phyloP scores from a whole-genome alignment of 352 stramenopile species.

The Thalassiosira mediterranea region DNA sequence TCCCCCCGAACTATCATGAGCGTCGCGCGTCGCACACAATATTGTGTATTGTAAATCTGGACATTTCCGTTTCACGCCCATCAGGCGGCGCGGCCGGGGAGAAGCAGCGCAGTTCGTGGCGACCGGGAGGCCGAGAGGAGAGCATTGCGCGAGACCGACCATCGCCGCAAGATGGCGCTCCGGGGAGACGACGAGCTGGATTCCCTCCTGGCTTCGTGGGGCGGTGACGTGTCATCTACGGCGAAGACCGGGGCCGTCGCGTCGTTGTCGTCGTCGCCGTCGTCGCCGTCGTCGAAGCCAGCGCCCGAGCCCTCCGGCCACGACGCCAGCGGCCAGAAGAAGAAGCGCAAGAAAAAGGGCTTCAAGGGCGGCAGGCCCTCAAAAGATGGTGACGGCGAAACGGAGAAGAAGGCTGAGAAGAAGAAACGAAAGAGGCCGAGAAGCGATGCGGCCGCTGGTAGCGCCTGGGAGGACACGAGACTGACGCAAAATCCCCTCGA shows the following conservation, averaged over 20 bases:
- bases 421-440: not conserved
- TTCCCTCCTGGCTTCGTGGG: constrained; percentile 34
- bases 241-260: too few species aligned
- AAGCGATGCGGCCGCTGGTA: too few species aligned
- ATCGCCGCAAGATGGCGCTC: constrained; percentile 19
- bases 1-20: too few species aligned
- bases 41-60: too few species aligned
- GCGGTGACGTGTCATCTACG: not conserved
- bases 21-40: too few species aligned
- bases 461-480: constrained; percentile 37
- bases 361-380: not conserved
- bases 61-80: too few species aligned
- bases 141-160: too few species aligned
- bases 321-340: not conserved
- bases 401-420: not conserved
- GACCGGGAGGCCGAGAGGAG: too few species aligned
- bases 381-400: not conserved
- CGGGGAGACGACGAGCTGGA: constrained; percentile 50
- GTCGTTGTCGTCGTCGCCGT: not conserved
- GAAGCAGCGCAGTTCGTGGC: too few species aligned
- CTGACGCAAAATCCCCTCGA: constrained; percentile 45
- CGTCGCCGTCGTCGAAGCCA: not conserved
- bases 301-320: too few species aligned
- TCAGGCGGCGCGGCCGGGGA: too few species aligned
- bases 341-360: constrained; percentile 1